These are phyloP conservation scores for Corinectria fuckeliana DNA, from an alignment of 2,329 filamentous ascomycete genomes.

Conservation along the genomic window DNA sequence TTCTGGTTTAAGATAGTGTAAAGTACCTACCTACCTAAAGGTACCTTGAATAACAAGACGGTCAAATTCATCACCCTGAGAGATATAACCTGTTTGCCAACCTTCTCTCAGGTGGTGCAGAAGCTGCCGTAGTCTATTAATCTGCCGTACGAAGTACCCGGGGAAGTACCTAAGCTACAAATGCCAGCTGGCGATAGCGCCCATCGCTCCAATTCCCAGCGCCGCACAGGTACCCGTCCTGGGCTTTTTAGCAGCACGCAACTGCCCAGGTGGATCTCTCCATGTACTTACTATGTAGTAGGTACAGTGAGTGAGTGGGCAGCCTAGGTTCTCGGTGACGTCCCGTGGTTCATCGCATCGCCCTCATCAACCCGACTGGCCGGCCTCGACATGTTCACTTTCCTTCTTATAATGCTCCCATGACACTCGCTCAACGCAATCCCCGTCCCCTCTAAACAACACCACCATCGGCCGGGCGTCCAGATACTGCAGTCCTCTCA, in stretches of 20 bases:
- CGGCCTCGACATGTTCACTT: not conserved
- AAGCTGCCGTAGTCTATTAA: not conserved
- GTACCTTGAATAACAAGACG: no score
- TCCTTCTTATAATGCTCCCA: not conserved
- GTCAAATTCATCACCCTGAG: not conserved
- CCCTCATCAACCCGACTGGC: not conserved
- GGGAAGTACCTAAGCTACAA: not conserved
- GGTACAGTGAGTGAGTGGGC: not conserved
- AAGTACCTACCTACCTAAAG: no score
- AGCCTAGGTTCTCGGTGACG: constrained; percentile 9
- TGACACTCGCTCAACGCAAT: not conserved
- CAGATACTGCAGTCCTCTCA: constrained; percentile 9
- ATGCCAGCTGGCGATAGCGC: constrained; percentile 3
- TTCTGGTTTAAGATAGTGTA: no score
- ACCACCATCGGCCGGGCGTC: constrained; percentile 5
- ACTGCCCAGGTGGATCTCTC: not conserved
- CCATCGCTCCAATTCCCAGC: not conserved
- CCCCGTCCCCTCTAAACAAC: not conserved
- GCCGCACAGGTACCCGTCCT: constrained; percentile 15
- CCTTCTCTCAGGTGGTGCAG: not conserved
- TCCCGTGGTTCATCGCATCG: constrained; percentile 1
- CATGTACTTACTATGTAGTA: no score
- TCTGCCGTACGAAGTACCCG: not conserved
- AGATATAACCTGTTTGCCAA: not conserved
- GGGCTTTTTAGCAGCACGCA: constrained; percentile 9